phyloP scores from a whole-genome alignment of 2,329 filamentous ascomycete genomes.

The Arthroderma sp. region DNA sequence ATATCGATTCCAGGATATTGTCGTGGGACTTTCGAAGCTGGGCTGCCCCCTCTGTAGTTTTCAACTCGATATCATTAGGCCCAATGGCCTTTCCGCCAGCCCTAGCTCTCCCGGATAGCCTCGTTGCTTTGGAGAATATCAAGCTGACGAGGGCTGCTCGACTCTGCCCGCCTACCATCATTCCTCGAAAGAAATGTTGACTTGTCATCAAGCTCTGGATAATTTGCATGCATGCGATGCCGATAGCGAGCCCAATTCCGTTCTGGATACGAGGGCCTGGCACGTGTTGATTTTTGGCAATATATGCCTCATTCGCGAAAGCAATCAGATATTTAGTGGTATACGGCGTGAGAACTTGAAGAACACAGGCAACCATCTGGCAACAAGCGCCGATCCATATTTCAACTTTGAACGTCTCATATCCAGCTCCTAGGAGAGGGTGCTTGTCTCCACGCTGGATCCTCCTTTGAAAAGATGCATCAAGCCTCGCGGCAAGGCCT shows the following conservation, averaged over 20 bases:
- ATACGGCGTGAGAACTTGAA: slow-evolving; percentile 73
- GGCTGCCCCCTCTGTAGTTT: slow-evolving; percentile 32
- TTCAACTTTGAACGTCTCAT: slow-evolving; percentile 74
- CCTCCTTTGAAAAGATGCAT: slow-evolving; percentile 57
- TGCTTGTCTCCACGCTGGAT: slow-evolving; percentile 56
- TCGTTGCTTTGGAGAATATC: slow-evolving; percentile 89
- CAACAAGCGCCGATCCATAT: slow-evolving; percentile 75
- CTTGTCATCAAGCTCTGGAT: slow-evolving; percentile 69
- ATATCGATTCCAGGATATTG: slow-evolving; percentile 26
- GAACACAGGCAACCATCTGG: slow-evolving; percentile 57
- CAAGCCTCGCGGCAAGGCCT: slow-evolving; percentile 53
- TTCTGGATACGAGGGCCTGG: slow-evolving; percentile 56
- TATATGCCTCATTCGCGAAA: slow-evolving; percentile 70
- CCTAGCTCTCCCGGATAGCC: slow-evolving; percentile 73
- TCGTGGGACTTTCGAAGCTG: slow-evolving; percentile 34
- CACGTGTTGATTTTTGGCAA: slow-evolving; percentile 41
- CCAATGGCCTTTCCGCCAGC: slow-evolving; percentile 56
- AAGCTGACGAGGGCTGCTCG: slow-evolving; percentile 71
- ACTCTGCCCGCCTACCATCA: slow-evolving; percentile 77
- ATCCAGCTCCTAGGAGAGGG: slow-evolving; percentile 66
- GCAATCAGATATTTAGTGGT: slow-evolving; percentile 73
- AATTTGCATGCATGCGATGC: slow-evolving; percentile 75
- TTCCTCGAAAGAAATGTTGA: slow-evolving; percentile 85
- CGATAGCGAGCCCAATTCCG: slow-evolving; percentile 73
- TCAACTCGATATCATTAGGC: slow-evolving; percentile 30